These are phyloP conservation scores for Aspergillus indologenus DNA, from an alignment of 495 filamentous ascomycete species.

Conservation along the genomic window DNA sequence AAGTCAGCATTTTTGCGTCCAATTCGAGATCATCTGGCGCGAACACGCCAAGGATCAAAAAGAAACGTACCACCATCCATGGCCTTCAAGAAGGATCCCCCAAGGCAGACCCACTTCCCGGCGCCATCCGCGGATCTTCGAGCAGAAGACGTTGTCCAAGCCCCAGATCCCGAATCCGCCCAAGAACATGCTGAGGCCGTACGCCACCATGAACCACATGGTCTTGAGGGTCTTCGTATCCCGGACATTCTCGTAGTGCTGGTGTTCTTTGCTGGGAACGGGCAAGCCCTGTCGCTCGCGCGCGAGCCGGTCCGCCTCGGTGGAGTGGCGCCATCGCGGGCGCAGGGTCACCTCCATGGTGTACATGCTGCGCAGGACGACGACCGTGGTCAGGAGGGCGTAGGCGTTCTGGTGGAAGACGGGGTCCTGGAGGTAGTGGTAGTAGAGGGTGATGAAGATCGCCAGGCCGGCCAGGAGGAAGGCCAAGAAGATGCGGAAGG, in stretches of 20 bases:
- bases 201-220: constrained; percentile 74
- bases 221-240: constrained; percentile 58
- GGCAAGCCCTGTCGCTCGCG: constrained; percentile 39
- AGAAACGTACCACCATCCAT: constrained; percentile 89
- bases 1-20: constrained; percentile 9
- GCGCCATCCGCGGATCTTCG: constrained; percentile 65
- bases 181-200: constrained; percentile 72
- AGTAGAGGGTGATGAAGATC: constrained; percentile 84
- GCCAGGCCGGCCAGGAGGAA: constrained; percentile 59
- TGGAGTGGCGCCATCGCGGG: constrained; percentile 47
- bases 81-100: constrained; percentile 86
- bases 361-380: constrained; percentile 80
- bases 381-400: constrained; percentile 70
- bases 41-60: neutral
- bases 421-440: constrained; percentile 90
- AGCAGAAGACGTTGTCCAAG: constrained; percentile 80
- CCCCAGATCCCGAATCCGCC: constrained; percentile 85
- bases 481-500: constrained; percentile 57
- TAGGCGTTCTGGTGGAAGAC: constrained; percentile 90
- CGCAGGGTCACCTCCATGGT: constrained; percentile 83
- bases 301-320: constrained; percentile 42
- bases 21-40: neutral
- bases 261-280: constrained; percentile 40
- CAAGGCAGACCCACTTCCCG: constrained; percentile 77
- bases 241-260: constrained; percentile 50